A percentile compares a stretch with the other conserved stretches of the same genome.
phyloP scores from a whole-genome alignment of 306 rosid species.

The Hippophae gyantsensis region DNA sequence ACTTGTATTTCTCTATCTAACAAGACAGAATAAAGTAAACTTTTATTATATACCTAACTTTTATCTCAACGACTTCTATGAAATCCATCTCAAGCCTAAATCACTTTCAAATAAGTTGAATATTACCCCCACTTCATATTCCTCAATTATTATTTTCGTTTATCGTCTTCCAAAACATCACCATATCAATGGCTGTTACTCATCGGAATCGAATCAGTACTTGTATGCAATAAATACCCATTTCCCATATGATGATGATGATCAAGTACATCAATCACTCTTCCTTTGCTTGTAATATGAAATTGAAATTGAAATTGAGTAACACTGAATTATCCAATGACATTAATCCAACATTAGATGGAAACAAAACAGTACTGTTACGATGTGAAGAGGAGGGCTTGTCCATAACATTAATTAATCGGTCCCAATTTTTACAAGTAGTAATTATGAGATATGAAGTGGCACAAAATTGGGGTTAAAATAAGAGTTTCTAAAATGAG shows the following conservation, averaged over 20 bases:
- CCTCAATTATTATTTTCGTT: slow-evolving; percentile 30
- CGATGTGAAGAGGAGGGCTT: slow-evolving; percentile 21
- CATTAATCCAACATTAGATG: slow-evolving; percentile 16
- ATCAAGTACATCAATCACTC: slow-evolving; percentile 55
- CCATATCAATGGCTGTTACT: slow-evolving; percentile 47
- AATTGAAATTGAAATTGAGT: slow-evolving; percentile 45
- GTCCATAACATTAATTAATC: slow-evolving; percentile 21
- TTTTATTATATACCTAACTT: too few species aligned
- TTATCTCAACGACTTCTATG: too few species aligned
- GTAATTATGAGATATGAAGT: slow-evolving; percentile 25
- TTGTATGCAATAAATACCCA: slow-evolving; percentile 52
- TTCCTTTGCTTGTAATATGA: slow-evolving; percentile 40
- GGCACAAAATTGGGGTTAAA: slow-evolving; percentile 39
- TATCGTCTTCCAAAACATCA: slow-evolving; percentile 62
- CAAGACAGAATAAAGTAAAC: too few species aligned
- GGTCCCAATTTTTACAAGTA: slow-evolving; percentile 38
- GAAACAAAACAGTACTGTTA: slow-evolving; percentile 24
- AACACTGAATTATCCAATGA: slow-evolving; percentile 23
- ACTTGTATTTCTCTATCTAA: too few species aligned
- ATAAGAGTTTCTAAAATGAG: slow-evolving; percentile 54
- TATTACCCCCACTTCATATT: slow-evolving; percentile 5
- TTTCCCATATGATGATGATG: slow-evolving; percentile 33
- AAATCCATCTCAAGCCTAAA: too few species aligned
- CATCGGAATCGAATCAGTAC: slow-evolving; percentile 56
- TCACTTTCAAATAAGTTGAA: slow-evolving; percentile 29